Evolutionary conservation across 2,329 filamentous ascomycete species (phyloP).

Genomic region (Apiospora aurea): DNA sequence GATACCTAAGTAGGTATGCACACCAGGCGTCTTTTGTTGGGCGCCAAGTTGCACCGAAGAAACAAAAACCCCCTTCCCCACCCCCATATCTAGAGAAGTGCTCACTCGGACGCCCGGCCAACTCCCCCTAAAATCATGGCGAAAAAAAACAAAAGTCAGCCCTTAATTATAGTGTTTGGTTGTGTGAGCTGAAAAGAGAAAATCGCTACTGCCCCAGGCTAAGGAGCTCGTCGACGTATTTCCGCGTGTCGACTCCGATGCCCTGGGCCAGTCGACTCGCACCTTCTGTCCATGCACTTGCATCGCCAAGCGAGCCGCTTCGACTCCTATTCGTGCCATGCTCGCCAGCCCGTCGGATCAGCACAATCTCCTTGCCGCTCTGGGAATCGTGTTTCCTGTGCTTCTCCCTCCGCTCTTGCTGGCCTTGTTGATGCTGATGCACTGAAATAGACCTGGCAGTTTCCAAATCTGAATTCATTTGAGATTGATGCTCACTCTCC

Average conservation of each 20-base stretch:
- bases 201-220: conserved; percentile 51
- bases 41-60: neutral
- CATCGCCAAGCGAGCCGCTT: conserved; percentile 44
- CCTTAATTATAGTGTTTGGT: neutral
- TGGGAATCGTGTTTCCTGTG: conserved; percentile 30
- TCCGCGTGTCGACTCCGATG: conserved; percentile 78
- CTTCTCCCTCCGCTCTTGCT: conserved; percentile 24
- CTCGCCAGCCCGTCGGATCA: conserved; percentile 67
- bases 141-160: neutral
- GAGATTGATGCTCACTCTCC: neutral
- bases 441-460: neutral
- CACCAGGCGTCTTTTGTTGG: neutral
- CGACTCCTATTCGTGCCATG: conserved; percentile 48
- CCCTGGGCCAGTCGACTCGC: conserved; percentile 71
- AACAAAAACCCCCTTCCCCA: neutral
- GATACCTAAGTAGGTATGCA: neutral
- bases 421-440: conserved; percentile 24
- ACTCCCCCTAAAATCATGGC: neutral
- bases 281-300: conserved; percentile 55
- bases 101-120: neutral
- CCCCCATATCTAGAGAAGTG: neutral
- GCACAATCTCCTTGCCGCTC: conserved; percentile 65
- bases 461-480: neutral
- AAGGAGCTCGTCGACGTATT: conserved; percentile 76
- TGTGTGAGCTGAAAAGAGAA: neutral